phyloP scores from a whole-genome alignment of 108 stramenopile genomes.

The Skeletonema grethae region DNA sequence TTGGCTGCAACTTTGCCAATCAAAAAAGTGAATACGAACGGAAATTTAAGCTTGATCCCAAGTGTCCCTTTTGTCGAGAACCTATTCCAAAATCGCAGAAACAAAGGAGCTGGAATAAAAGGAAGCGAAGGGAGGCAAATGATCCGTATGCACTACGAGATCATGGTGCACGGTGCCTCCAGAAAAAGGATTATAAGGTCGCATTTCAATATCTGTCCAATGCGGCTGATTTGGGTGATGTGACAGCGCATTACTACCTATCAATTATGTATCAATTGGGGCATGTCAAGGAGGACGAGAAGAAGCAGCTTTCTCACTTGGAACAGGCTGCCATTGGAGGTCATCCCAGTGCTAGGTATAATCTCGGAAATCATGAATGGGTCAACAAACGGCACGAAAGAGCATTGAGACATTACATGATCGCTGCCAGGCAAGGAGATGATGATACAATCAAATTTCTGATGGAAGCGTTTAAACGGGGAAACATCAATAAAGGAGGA shows the following conservation, averaged over 20 bases:
- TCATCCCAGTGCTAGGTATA: background rate
- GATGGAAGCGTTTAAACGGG: background rate
- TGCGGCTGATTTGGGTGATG: background rate
- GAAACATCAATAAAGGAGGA: background rate
- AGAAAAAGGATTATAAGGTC: background rate
- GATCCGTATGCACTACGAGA: background rate
- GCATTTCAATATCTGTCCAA: background rate
- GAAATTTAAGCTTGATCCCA: background rate
- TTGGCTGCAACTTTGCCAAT: background rate
- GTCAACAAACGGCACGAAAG: background rate
- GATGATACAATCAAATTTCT: background rate
- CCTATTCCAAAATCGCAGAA: background rate
- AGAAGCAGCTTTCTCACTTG: background rate
- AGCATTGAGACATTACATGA: background rate
- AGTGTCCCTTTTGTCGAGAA: slow-evolving; percentile 2
- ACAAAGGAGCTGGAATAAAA: background rate
- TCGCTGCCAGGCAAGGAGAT: background rate
- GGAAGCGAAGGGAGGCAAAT: background rate
- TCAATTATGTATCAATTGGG: background rate
- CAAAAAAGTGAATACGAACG: background rate
- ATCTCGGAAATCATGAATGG: background rate
- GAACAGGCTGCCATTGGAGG: slow-evolving; percentile 10
- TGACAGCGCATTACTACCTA: background rate
- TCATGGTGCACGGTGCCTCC: background rate
- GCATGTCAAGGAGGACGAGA: background rate